These are phyloP conservation scores for Centella asiatica DNA, from an alignment of 129 eudicot genomes.

Conservation along the genomic window DNA sequence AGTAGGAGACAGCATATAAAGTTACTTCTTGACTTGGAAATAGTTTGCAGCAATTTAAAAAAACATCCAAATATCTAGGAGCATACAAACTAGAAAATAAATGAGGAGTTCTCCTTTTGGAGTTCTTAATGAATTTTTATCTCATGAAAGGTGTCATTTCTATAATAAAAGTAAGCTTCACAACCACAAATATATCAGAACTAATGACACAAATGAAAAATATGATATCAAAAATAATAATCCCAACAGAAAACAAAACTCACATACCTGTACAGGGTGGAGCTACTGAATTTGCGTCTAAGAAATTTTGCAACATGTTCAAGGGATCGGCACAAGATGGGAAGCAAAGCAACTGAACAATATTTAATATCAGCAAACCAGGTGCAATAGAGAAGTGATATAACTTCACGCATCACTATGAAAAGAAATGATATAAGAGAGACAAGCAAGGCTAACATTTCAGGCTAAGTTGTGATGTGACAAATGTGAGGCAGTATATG, in stretches of 20 bases:
- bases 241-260: not conserved
- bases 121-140: not conserved
- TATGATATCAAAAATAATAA: not conserved
- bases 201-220: not conserved
- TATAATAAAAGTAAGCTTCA: not conserved
- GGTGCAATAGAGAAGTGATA: not conserved
- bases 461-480: conserved; percentile 72
- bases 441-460: conserved; percentile 50
- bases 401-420: not conserved
- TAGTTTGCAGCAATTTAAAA: not conserved
- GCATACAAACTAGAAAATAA: not conserved
- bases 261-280: conserved; percentile 71
- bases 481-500: conserved; percentile 82
- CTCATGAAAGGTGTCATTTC: not conserved
- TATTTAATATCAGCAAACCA: conserved; percentile 10
- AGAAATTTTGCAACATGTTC: conserved; percentile 76
- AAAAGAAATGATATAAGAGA: conserved; percentile 1
- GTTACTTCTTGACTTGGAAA: too few species aligned
- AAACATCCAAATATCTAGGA: not conserved
- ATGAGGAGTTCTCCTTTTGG: not conserved
- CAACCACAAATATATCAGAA: not conserved
- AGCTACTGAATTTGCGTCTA: conserved; percentile 68
- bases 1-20: too few species aligned
- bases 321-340: conserved; percentile 65
- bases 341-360: conserved; percentile 80